Conservation (phyloP, 225 moss, liverwort and hornwort species). For the Sphagnum tenellum region DNA sequence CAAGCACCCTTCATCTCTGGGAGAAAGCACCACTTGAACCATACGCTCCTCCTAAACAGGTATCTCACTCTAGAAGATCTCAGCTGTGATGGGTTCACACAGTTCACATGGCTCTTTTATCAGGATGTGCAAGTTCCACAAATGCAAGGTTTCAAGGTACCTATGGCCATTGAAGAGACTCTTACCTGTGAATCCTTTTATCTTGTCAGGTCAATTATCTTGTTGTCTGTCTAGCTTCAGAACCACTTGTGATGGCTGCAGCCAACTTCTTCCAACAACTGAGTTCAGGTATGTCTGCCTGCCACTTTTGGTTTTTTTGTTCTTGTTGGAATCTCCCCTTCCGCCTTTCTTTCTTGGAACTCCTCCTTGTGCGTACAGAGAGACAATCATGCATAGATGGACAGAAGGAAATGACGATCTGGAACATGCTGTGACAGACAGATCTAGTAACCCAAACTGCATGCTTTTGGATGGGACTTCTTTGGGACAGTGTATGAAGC, state of each 20-base stretch:
- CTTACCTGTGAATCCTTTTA: neutral
- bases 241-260: conserved; percentile 73
- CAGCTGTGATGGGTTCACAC: neutral
- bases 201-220: conserved; percentile 72
- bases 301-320: too few species aligned
- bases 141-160: too few species aligned
- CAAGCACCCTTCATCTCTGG: conserved; percentile 78
- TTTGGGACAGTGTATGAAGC: conserved; percentile 78
- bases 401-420: too few species aligned
- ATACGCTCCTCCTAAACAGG: conserved; percentile 79
- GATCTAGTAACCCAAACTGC: too few species aligned
- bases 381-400: too few species aligned
- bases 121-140: too few species aligned
- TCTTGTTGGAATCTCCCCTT: too few species aligned
- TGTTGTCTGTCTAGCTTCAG: conserved; percentile 86
- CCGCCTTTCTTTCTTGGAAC: too few species aligned
- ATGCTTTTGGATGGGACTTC: too few species aligned
- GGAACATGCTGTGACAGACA: too few species aligned
- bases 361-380: too few species aligned
- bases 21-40: conserved; percentile 97
- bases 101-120: neutral
- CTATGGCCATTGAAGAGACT: too few species aligned
- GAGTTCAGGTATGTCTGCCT: conserved; percentile 58
- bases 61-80: conserved; percentile 9
- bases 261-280: conserved; percentile 88